These are phyloP conservation scores for Diaporthe ampelina DNA, from an alignment of 2,329 filamentous ascomycete genomes.

Conservation along the genomic window DNA sequence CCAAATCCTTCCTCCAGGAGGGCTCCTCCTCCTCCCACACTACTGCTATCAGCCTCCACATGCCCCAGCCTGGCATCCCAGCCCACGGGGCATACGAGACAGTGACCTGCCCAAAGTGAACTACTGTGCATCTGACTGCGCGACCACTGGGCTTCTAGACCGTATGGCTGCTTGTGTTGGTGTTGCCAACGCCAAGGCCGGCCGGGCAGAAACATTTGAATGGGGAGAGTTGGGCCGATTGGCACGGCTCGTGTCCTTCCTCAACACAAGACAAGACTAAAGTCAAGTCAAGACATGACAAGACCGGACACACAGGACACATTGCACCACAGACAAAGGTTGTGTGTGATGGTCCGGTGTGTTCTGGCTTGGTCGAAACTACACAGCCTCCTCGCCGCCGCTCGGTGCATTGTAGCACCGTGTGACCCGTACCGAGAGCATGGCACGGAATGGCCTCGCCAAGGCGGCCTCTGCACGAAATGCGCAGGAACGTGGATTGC, in stretches of 20 bases:
- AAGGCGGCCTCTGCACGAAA: conserved; percentile 37
- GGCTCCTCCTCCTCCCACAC: neutral
- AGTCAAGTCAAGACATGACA: conserved; percentile 1
- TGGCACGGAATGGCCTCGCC: conserved; percentile 32
- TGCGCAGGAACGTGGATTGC: conserved; percentile 18
- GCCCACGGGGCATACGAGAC: conserved; percentile 23
- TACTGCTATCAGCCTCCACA: conserved; percentile 6
- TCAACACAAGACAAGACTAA: conserved; percentile 17
- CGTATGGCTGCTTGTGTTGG: neutral
- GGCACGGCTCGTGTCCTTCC: conserved; percentile 5
- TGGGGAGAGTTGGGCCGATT: neutral
- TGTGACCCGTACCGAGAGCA: conserved; percentile 24
- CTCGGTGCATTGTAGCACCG: conserved; percentile 27
- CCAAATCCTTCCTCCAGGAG: conserved; percentile 1
- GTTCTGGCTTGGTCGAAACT: conserved; percentile 30
- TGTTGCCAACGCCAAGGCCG: conserved; percentile 12
- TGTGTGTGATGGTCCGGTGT: conserved; percentile 13
- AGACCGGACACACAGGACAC: neutral
- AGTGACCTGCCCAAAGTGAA: conserved; percentile 20
- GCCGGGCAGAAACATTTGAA: neutral
- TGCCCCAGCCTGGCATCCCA: neutral
- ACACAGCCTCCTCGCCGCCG: conserved; percentile 22
- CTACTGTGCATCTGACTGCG: conserved; percentile 17
- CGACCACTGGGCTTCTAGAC: conserved; percentile 18
- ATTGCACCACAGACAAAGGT: neutral